Base-by-base conservation (phyloP, 129 eudicot species). In the Lactuca saligna region DNA sequence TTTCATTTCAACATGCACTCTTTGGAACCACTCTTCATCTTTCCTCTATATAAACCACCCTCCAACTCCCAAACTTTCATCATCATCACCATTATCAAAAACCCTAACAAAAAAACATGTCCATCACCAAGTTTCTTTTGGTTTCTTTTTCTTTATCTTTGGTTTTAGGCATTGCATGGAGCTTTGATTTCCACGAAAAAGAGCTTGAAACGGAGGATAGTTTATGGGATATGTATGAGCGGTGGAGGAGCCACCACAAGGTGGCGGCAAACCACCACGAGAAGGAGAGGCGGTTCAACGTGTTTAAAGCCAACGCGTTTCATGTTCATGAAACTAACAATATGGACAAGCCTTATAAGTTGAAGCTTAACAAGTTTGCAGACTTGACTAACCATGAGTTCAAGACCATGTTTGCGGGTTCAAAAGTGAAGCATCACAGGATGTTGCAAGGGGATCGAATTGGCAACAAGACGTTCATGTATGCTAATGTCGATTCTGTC, bases 311-410 rank as follows among this genome's bases (percentile, higher is more conserved):
- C 14, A 91, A 91, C 59, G 90, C 73, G 14, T 74, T 72, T 34
- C 84, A 91, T 69, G 91, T 91, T 39, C 85, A 84, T 70, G 70
- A 74, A 66, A 60, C 85, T 50, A 91, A 91, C 84, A 88, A 91
- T 86, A 73, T 74, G 88, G 88, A 85, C 54, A 86, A 78, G 88
- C 97, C 97, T 51, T 91, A 91, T 70, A 91, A 91, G 82, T 51
- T 91, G 61, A 75, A 79, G 74, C 85, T 91, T 64, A 91, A 91
- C 75, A 91, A 88, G 82, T 91, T 88, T 75, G 96, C 94, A 14
- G 97, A 91, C 73, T 78, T 88, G 87, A 91, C 96, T 51, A 84
- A 70, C 86, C 90, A 88, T 42, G 97, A 91, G 83, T 91, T 91
- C 76, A 67, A 77, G 42, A 81, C 59, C 74, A 2, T 78, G 17